These are phyloP conservation scores for Microthyrium microscopicum DNA, from an alignment of 2,329 filamentous ascomycete genomes.

Conservation along the genomic window DNA sequence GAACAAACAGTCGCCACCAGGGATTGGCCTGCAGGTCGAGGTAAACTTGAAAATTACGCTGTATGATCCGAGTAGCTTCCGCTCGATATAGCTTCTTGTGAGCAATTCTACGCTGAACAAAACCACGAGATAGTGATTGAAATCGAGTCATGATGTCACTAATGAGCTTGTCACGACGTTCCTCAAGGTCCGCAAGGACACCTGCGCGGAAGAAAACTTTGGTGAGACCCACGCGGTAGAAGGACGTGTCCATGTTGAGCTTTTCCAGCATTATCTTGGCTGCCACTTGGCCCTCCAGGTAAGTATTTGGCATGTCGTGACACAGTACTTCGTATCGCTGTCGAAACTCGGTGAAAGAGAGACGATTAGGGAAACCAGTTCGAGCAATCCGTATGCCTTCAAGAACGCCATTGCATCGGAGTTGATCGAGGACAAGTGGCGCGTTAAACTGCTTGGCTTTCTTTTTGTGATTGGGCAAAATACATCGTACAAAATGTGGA, in stretches of 20 bases:
- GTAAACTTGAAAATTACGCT: constrained; percentile 86
- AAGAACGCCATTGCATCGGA: constrained; percentile 98
- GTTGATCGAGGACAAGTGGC: constrained; percentile 83
- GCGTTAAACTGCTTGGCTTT: constrained; percentile 83
- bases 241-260: constrained; percentile 64
- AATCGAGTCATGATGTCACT: constrained; percentile 87
- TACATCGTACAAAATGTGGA: constrained; percentile 95
- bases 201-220: constrained; percentile 98
- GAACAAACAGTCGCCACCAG: constrained; percentile 91
- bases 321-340: constrained; percentile 94
- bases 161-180: constrained; percentile 83
- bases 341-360: constrained; percentile 85
- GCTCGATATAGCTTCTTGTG: constrained; percentile 89
- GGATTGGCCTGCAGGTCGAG: constrained; percentile 78
- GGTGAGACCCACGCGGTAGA: constrained; percentile 86
- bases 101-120: constrained; percentile 69
- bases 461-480: constrained; percentile 96
- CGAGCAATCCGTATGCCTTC: constrained; percentile 95
- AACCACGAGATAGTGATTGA: constrained; percentile 81
- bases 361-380: constrained; percentile 87
- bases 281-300: constrained; percentile 76
- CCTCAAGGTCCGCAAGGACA: constrained; percentile 90
- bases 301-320: constrained; percentile 67
- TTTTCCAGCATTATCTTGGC: constrained; percentile 79
- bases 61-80: constrained; percentile 87